These are phyloP conservation scores for Fusarium subglutinans DNA, from an alignment of 2,329 filamentous ascomycete species.

Conservation along the genomic window DNA sequence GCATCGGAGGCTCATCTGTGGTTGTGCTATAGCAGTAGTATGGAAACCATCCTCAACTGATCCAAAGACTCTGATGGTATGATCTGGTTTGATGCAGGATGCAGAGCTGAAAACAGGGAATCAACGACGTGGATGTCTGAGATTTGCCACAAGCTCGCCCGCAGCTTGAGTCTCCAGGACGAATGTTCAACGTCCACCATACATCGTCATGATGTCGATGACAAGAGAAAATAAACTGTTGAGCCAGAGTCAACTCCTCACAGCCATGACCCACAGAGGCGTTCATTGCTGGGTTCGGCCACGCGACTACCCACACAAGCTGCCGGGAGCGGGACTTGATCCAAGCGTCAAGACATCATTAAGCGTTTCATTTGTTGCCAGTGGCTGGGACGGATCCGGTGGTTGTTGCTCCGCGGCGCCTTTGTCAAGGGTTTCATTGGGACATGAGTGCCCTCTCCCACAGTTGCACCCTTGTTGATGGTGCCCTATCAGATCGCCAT, in stretches of 20 bases:
- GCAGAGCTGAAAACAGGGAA: background rate
- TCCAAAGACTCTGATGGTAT: background rate
- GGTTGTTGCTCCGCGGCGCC: conserved; percentile 22
- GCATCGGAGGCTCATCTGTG: background rate
- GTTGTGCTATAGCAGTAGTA: background rate
- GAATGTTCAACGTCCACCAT: background rate
- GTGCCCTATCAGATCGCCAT: conserved; percentile 41
- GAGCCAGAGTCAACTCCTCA: conserved; percentile 34
- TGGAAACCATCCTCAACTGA: background rate
- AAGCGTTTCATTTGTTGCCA: conserved; percentile 37
- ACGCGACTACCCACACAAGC: conserved; percentile 42
- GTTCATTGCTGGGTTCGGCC: conserved; percentile 37
- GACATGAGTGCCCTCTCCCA: conserved; percentile 12
- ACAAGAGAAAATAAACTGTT: conserved; percentile 22
- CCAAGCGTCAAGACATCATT: conserved; percentile 35
- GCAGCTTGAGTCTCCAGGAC: background rate
- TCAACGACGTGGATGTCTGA: background rate
- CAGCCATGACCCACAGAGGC: conserved; percentile 27
- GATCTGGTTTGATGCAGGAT: background rate
- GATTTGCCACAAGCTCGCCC: conserved; percentile 18
- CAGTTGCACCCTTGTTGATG: conserved; percentile 19
- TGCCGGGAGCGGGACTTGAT: conserved; percentile 35
- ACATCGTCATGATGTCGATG: conserved; percentile 11
- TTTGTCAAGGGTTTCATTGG: conserved; percentile 19
- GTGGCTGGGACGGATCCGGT: conserved; percentile 37